Evolutionary conservation across 83 land plant genomes (phyloP).

Genomic region (Picea abies): DNA sequence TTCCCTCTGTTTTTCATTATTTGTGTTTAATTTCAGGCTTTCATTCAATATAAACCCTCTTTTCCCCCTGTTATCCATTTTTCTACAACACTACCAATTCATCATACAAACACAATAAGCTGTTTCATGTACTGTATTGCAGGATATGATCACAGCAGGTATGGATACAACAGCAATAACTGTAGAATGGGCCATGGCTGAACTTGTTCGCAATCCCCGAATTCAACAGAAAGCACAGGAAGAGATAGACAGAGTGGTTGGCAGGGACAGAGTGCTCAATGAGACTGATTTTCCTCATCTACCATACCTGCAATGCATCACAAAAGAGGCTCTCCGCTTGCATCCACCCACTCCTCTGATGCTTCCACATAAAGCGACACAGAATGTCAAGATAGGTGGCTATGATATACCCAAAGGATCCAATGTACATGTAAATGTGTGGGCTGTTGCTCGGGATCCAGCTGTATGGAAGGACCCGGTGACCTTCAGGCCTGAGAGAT

Average conservation of each 20-base stretch:
- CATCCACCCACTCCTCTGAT: slow-evolving; percentile 97
- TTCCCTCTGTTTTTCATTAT: not conserved
- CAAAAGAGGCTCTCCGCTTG: slow-evolving; percentile 84
- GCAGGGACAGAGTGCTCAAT: slow-evolving; percentile 61
- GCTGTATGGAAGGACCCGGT: slow-evolving; percentile 75
- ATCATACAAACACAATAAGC: no score
- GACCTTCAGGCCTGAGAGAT: slow-evolving; percentile 86
- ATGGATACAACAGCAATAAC: slow-evolving; percentile 93
- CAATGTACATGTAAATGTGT: slow-evolving; percentile 86
- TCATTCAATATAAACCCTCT: not conserved
- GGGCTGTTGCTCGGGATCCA: slow-evolving; percentile 90
- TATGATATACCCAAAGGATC: slow-evolving; percentile 94
- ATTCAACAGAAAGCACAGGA: slow-evolving; percentile 87
- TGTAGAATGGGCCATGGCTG: slow-evolving; percentile 97
- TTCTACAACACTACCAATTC: not conserved
- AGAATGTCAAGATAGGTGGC: slow-evolving; percentile 78
- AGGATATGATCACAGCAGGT: slow-evolving; percentile 99
- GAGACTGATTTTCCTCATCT: slow-evolving; percentile 78
- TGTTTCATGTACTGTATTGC: not conserved
- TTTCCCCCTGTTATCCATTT: not conserved
- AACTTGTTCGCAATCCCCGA: slow-evolving; percentile 72
- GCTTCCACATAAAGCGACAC: slow-evolving; percentile 93
- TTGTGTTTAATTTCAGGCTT: not conserved
- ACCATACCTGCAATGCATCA: slow-evolving; percentile 79
- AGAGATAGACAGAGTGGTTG: slow-evolving; percentile 91